Percentiles rank a stretch among this genome's conserved stretches.
Evolutionary conservation across 345 rosid species (phyloP).

Genomic region (Eucalyptus cloeziana): DNA sequence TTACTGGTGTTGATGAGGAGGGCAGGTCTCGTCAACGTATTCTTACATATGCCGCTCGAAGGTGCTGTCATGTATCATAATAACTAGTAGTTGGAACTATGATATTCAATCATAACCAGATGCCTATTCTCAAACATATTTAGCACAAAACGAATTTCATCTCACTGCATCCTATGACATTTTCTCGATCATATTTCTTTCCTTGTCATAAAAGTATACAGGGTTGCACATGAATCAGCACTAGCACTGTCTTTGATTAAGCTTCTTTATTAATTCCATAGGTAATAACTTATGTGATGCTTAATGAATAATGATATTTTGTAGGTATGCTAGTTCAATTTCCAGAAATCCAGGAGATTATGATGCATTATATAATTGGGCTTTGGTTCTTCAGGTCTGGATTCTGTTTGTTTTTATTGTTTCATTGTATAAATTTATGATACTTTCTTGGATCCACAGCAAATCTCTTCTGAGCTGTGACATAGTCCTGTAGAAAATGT

Average conservation of each 20-base stretch:
- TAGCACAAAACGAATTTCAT: neutral
- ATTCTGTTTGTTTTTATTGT: neutral
- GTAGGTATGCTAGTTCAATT: conserved; percentile 85
- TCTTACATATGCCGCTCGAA: conserved; percentile 94
- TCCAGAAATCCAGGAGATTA: conserved; percentile 90
- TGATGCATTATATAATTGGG: conserved; percentile 98
- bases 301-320: neutral
- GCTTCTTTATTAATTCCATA: neutral
- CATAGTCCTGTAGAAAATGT: neutral
- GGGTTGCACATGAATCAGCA: neutral
- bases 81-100: neutral
- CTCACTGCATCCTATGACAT: neutral
- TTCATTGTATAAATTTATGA: neutral
- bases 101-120: neutral
- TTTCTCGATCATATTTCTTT: neutral
- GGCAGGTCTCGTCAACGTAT: conserved; percentile 96
- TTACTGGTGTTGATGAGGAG: conserved; percentile 82
- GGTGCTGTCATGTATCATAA: conserved; percentile 16
- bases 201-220: neutral
- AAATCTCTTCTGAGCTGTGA: neutral
- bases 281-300: neutral
- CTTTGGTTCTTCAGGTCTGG: conserved; percentile 94
- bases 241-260: neutral
- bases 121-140: neutral
- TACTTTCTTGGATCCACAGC: neutral